Percentiles rank a stretch among this genome's conserved stretches.
These are phyloP conservation scores for Clohesyomyces aquaticus DNA, from an alignment of 495 filamentous ascomycete genomes.

Conservation along the genomic window DNA sequence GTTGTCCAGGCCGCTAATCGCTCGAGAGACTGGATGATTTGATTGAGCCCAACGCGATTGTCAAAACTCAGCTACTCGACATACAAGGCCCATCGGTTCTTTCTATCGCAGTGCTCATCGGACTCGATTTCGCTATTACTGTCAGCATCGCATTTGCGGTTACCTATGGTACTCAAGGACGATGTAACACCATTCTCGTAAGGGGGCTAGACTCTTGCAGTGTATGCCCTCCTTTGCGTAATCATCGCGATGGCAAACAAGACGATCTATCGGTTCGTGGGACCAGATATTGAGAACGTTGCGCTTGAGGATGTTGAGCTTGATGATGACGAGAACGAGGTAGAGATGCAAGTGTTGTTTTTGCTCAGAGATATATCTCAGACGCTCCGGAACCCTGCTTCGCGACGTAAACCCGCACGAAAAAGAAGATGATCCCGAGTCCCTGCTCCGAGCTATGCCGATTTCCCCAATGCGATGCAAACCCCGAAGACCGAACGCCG, in stretches of 20 bases:
- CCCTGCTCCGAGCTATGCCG: too few species aligned
- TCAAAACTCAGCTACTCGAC: background rate
- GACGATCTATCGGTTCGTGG: background rate
- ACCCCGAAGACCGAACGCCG: background rate
- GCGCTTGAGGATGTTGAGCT: background rate
- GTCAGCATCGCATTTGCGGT: background rate
- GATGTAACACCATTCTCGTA: too few species aligned
- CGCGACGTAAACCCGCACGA: background rate
- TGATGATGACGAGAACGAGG: background rate
- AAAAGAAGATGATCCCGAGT: background rate
- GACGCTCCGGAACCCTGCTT: background rate
- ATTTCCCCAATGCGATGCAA: conserved; percentile 11
- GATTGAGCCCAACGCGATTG: background rate
- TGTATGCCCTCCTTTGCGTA: too few species aligned
- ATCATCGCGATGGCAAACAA: too few species aligned
- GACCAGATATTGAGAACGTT: background rate
- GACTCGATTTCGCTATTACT: background rate
- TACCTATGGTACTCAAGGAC: background rate
- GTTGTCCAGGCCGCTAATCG: too few species aligned
- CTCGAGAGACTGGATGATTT: background rate
- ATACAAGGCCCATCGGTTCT: background rate
- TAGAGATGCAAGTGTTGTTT: background rate
- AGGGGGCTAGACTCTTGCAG: background rate
- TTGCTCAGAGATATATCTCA: background rate
- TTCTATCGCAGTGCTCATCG: too few species aligned